Evolutionary conservation across 371 early-diverging fungal genomes (phyloP).

Genomic region (Zopfochytrium polystomum): DNA sequence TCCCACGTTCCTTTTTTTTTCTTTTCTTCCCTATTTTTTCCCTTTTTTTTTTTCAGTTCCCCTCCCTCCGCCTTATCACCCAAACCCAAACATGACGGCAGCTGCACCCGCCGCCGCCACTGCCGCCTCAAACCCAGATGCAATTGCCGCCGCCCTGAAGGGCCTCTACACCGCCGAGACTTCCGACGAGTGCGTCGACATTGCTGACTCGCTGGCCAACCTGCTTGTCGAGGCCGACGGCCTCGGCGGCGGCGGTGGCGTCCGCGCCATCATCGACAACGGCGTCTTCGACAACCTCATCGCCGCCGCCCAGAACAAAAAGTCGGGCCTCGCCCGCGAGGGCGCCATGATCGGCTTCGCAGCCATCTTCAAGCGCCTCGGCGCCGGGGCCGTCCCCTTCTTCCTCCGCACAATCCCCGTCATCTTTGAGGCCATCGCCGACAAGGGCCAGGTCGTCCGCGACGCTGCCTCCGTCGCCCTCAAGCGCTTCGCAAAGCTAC

Average conservation of each 20-base stretch:
- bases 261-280: conserved; percentile 57
- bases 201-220: conserved; percentile 32
- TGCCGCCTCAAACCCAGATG: conserved; percentile 3
- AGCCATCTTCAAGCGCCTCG: conserved; percentile 58
- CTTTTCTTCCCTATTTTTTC: too few relatives aligned
- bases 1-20: too few relatives aligned
- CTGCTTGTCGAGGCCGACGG: conserved; percentile 21
- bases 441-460: conserved; percentile 69
- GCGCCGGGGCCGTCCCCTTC: conserved; percentile 47
- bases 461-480: conserved; percentile 68
- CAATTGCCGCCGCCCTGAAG: conserved; percentile 23
- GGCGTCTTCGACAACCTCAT: conserved; percentile 57
- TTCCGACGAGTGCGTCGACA: conserved; percentile 33
- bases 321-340: conserved; percentile 68
- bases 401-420: conserved; percentile 56
- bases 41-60: too few relatives aligned
- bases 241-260: conserved; percentile 13
- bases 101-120: too few relatives aligned
- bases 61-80: too few relatives aligned
- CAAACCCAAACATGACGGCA: too few relatives aligned
- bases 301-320: conserved; percentile 62
- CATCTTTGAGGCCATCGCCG: conserved; percentile 65
- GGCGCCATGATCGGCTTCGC: conserved; percentile 69
- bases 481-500: conserved; percentile 48
- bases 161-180: conserved; percentile 38